Evolutionary conservation across 192 early-diverging fungal species (phyloP).

Genomic region (Coemansia sp.): DNA sequence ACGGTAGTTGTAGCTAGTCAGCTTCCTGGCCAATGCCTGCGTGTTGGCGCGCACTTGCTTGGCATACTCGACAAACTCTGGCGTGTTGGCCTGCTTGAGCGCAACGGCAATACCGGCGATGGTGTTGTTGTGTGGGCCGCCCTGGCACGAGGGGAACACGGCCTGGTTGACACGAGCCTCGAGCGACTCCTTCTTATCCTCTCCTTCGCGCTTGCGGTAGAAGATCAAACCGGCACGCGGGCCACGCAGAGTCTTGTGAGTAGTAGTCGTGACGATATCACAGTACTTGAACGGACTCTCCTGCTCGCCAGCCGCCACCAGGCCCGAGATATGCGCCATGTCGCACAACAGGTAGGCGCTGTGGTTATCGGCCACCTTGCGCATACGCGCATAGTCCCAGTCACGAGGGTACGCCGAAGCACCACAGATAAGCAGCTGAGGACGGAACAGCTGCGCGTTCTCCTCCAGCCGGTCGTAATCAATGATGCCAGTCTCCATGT

Average conservation of each 20-base stretch:
- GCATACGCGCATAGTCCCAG: slow-evolving; percentile 96
- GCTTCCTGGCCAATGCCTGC: slow-evolving; percentile 74
- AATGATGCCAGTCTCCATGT: slow-evolving; percentile 81
- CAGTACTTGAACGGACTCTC: slow-evolving; percentile 94
- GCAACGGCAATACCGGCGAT: slow-evolving; percentile 98
- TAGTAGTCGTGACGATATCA: slow-evolving; percentile 99
- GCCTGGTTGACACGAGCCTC: slow-evolving; percentile 97
- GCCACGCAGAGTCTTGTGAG: slow-evolving; percentile 99
- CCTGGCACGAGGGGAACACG: slow-evolving; percentile 99
- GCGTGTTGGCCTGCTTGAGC: slow-evolving; percentile 93
- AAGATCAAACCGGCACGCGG: slow-evolving; percentile 99
- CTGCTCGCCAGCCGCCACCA: slow-evolving; percentile 91
- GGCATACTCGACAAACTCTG: slow-evolving; percentile 93
- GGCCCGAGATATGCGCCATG: slow-evolving; percentile 98
- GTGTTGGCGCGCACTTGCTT: slow-evolving; percentile 96
- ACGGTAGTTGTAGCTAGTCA: slow-evolving; percentile 86
- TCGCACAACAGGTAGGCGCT: slow-evolving; percentile 97
- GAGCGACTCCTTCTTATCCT: slow-evolving; percentile 80
- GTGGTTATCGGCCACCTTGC: slow-evolving; percentile 96
- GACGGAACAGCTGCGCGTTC: slow-evolving; percentile 93
- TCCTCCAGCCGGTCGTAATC: slow-evolving; percentile 95
- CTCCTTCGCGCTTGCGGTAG: slow-evolving; percentile 79
- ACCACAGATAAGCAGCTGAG: slow-evolving; percentile 98
- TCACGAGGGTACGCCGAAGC: slow-evolving; percentile 98
- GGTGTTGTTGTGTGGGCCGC: slow-evolving; percentile 99